These are phyloP conservation scores for Fusarium drepaniforme DNA, from an alignment of 2,329 filamentous ascomycete species.

Conservation along the genomic window DNA sequence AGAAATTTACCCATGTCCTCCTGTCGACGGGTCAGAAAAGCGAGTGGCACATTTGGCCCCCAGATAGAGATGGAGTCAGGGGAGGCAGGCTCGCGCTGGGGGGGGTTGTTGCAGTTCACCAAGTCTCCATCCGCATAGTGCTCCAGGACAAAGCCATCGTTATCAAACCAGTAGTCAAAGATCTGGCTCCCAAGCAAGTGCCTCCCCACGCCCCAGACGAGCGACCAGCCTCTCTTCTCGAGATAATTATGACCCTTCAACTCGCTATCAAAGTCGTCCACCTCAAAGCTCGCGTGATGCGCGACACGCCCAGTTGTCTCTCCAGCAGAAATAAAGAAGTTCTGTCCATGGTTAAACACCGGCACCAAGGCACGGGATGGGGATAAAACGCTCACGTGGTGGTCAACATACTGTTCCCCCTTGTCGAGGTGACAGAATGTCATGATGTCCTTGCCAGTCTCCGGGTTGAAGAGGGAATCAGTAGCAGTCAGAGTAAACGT, in stretches of 20 bases:
- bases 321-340: no score
- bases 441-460: no score
- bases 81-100: slow-evolving; percentile 41
- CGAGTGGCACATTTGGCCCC: slow-evolving; percentile 33
- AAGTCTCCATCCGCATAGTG: slow-evolving; percentile 74
- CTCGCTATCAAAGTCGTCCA: slow-evolving; percentile 72
- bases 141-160: slow-evolving; percentile 65
- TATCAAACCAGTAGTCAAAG: slow-evolving; percentile 74
- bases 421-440: no score
- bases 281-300: slow-evolving; percentile 51
- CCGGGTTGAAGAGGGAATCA: no score
- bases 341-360: no score
- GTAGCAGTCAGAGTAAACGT: no score
- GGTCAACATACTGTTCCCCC: no score
- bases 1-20: no score
- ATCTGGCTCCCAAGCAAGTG: slow-evolving; percentile 72
- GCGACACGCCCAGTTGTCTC: no score
- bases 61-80: slow-evolving; percentile 25
- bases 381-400: no score
- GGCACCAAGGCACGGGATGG: no score
- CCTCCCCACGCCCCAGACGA: slow-evolving; percentile 71
- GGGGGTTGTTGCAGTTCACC: slow-evolving; percentile 59
- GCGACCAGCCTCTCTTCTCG: slow-evolving; percentile 62
- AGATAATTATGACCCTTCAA: slow-evolving; percentile 71
- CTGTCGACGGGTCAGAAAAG: background rate